Evolutionary conservation across 2,329 filamentous ascomycete genomes (phyloP).

Genomic region (Epichloe sylvatica): DNA sequence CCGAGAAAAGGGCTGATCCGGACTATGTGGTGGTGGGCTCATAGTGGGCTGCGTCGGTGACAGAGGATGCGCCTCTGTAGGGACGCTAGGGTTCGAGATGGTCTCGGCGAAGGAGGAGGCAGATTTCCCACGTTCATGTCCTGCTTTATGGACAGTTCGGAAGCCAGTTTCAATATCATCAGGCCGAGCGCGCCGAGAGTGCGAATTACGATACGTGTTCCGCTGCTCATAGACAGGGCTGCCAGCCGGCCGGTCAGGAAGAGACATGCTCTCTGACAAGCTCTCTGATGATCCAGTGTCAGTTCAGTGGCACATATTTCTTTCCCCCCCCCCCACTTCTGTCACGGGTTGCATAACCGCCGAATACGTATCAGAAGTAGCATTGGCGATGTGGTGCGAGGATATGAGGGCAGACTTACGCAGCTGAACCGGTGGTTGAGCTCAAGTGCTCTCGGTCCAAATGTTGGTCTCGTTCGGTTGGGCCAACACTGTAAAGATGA

Average conservation of each 20-base stretch:
- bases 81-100: constrained; percentile 37
- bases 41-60: constrained; percentile 28
- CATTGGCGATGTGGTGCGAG: not conserved
- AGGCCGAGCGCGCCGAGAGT: constrained; percentile 49
- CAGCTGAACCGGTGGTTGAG: not conserved
- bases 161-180: constrained; percentile 57
- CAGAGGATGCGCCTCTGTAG: constrained; percentile 42
- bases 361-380: not conserved
- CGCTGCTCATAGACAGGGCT: constrained; percentile 47
- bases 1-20: constrained; percentile 35
- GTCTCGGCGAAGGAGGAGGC: constrained; percentile 46
- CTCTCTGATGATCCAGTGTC: constrained; percentile 15
- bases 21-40: constrained; percentile 17
- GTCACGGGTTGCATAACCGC: too few relatives aligned
- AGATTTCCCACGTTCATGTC: constrained; percentile 42
- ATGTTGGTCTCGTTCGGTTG: not conserved
- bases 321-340: not conserved
- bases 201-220: constrained; percentile 52
- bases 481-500: not conserved
- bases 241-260: constrained; percentile 50
- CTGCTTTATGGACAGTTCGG: constrained; percentile 28
- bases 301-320: not conserved
- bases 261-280: constrained; percentile 33
- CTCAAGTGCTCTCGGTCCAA: not conserved
- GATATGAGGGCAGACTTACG: not conserved